Base-by-base conservation (phyloP, 495 filamentous ascomycete genomes). In the Xylaria scruposa region DNA sequence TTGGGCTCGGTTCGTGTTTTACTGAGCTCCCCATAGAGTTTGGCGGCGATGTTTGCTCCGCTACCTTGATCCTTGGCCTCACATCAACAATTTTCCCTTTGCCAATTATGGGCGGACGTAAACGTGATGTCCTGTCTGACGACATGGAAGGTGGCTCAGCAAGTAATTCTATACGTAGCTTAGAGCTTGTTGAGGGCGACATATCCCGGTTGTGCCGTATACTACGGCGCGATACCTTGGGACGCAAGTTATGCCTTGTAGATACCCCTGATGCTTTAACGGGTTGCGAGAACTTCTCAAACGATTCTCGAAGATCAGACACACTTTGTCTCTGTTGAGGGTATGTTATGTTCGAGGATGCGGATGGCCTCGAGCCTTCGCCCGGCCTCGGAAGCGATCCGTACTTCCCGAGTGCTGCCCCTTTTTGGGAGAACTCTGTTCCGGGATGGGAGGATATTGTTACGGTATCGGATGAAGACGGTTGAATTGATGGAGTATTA, bases 241-340 rank as follows among this genome's bases (percentile, higher is more conserved):
- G 31, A 8, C 67, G 29, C n/a, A 56, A 24, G 5, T 9, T 59
- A 2, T 21, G 19, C 54, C 24, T 40, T 19, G 38, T 26, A 29
- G 38, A 17, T 4, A 15, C 62, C 29, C 26, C 31, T 31, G 53
- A 10, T 4, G 24, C 12, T 31, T 42, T 13, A 31, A 46, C 21
- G 3, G 56, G 58, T 10, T 73, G 67, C 7, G 66, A 69, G n/a
- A 42, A 44, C 33, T 71, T 58, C 61, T 83, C 79, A 40, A 83
- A 83, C 4, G 79, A 77, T 70, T 74, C 69, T 9, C 80, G 77
- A 62, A 83, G 73, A 68, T 82, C 78, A 40, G 81, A 77, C 40
- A 83, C 81, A 44, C 81, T 83, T 51, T 70, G 72, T 49, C 72
- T 79, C 51, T 76, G 73, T n/a, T 54, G 51, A 66, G 70, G 53